A percentile compares a stretch with the other conserved stretches of the same genome.
Evolutionary conservation across 345 rosid species (phyloP).

Genomic region (Lumnitzera racemosa): DNA sequence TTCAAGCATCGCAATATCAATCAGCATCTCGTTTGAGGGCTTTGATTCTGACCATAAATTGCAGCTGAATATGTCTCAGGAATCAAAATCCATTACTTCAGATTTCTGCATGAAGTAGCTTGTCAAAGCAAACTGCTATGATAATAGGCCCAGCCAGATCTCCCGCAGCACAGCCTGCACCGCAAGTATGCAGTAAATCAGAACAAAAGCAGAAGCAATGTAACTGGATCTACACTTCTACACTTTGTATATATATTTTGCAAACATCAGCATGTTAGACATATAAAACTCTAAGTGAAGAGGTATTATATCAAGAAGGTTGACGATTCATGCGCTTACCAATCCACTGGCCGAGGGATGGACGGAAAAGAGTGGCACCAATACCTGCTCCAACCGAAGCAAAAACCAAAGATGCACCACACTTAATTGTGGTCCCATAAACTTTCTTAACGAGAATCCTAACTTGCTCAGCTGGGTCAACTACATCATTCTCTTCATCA

Average conservation of each 20-base stretch:
- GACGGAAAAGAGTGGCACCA: conserved; percentile 65
- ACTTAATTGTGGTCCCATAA: conserved; percentile 51
- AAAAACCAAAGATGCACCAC: conserved; percentile 70
- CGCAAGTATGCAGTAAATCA: conserved; percentile 1
- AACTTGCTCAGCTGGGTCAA: conserved; percentile 35
- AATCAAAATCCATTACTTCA: conserved; percentile 2
- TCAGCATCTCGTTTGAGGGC: neutral
- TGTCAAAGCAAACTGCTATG: conserved; percentile 61
- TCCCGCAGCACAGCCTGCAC: conserved; percentile 74
- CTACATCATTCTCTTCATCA: conserved; percentile 28
- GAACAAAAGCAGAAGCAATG: too few species aligned
- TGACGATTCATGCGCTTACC: conserved; percentile 37
- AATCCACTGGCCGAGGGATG: conserved; percentile 87
- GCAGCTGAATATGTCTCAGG: neutral
- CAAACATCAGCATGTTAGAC: too few species aligned
- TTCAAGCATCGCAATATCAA: neutral
- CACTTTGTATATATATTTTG: too few species aligned
- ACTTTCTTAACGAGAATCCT: conserved; percentile 73
- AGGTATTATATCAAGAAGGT: too few species aligned
- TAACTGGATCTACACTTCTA: too few species aligned
- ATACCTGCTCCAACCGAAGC: conserved; percentile 94
- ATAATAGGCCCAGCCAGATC: conserved; percentile 79
- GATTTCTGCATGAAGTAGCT: conserved; percentile 18
- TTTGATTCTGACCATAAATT: neutral
- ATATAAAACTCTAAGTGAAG: too few species aligned